Evolutionary conservation across 2,329 filamentous ascomycete species (phyloP).

Genomic region (Colletotrichum truncatum): DNA sequence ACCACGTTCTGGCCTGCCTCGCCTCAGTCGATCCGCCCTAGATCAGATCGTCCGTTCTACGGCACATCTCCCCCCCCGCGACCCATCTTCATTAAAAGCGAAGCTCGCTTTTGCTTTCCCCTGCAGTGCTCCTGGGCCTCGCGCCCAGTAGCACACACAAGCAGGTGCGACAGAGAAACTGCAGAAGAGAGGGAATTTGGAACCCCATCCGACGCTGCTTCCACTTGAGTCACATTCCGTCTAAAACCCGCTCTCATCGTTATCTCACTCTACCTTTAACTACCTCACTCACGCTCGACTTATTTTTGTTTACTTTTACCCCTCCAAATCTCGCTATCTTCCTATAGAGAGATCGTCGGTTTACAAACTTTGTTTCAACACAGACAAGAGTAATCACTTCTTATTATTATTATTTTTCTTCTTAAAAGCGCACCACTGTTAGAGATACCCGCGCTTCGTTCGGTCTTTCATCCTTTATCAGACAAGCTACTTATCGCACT

Average conservation of each 20-base stretch:
- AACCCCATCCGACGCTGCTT: not conserved
- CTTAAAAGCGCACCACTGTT: constrained; percentile 13
- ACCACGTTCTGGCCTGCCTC: constrained; percentile 18
- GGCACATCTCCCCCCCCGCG: not conserved
- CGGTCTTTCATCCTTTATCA: not conserved
- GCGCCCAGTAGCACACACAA: constrained; percentile 17
- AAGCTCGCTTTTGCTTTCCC: constrained; percentile 1
- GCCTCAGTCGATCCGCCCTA: constrained; percentile 4
- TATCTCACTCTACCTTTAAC: not conserved
- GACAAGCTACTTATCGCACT: not conserved
- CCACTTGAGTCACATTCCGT: constrained; percentile 28
- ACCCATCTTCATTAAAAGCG: not conserved
- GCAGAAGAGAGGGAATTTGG: not conserved
- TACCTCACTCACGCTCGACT: not conserved
- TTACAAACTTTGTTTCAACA: not conserved
- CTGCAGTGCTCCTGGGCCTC: constrained; percentile 24
- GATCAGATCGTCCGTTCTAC: not conserved
- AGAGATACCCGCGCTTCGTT: constrained; percentile 28
- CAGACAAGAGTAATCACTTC: too few species aligned
- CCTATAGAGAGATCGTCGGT: not conserved
- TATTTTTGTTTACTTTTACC: not conserved
- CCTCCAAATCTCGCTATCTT: not conserved
- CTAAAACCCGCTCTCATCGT: constrained; percentile 2
- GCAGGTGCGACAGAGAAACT: constrained; percentile 12
- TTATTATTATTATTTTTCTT: not conserved